phyloP scores from a whole-genome alignment of 371 early-diverging fungal species.

The Rhizopus arrhizus region DNA sequence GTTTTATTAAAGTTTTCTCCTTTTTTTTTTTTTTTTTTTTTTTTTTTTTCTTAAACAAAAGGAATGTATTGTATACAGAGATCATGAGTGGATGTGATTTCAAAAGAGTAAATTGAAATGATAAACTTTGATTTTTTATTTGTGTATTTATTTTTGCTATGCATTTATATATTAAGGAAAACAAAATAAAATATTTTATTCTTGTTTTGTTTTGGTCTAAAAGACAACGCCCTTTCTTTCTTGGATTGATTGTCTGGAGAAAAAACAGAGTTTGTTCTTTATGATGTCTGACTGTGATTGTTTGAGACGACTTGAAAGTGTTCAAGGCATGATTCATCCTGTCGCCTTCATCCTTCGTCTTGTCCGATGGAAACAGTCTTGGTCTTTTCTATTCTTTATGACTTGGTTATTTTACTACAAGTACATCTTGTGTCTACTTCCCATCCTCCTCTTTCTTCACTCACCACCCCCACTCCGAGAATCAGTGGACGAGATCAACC shows the following conservation, averaged over 20 bases:
- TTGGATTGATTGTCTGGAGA: no score
- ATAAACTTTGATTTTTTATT: background rate
- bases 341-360: background rate
- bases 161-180: no score
- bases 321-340: background rate
- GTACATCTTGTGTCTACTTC: background rate
- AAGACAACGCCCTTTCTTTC: no score
- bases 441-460: background rate
- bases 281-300: no score
- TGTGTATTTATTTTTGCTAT: background rate
- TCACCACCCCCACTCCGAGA: background rate
- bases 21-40: background rate
- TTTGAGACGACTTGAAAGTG: no score
- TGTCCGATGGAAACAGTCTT: background rate
- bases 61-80: no score
- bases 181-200: no score
- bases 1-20: background rate
- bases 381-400: background rate
- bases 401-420: background rate
- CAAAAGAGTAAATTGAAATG: background rate
- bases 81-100: no score
- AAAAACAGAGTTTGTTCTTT: no score
- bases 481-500: background rate
- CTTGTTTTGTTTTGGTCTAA: no score
- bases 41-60: background rate